Base-by-base conservation (phyloP, 495 filamentous ascomycete genomes). In the Cenococcum geophilum region DNA sequence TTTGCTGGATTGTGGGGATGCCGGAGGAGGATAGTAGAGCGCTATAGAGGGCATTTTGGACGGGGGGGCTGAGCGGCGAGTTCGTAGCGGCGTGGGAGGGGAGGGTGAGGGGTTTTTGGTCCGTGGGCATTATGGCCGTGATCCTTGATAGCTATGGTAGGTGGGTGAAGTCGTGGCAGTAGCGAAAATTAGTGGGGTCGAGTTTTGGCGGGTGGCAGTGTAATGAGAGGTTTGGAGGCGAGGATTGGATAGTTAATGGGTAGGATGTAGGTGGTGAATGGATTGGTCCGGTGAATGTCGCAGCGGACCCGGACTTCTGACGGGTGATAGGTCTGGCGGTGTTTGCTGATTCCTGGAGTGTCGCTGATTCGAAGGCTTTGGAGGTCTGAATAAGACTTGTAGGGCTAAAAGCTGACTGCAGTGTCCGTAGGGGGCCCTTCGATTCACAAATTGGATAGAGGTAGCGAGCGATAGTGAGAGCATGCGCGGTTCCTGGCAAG, bases 1-100 rank as follows among this genome's bases (percentile, higher is more conserved):
- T 62, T 60, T 56, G 11, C 51, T 71, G 58, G 58, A 73, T 73
- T 56, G 34, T 58, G 49, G 54, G 62, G 45, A 71, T 63, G 42
- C 62, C 62, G 58, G 21, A 12, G 45, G 59, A 43, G 59, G 47
- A 53, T 23, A 71, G 51, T 18, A 71, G 66, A 27, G 62, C 63
- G 20, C 55, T 61, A 57, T 60, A 61, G 66, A 71, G 45, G 51
- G 61, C 45, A 66, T 62, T 67, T 55, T 64, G 68, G 23, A 62
- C 5, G 57, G 54, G 22, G 32, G 56, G 51, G 47, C 58, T 37
- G 51, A 70, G 40, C 43, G 57, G 52, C 18, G 40, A 6, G 14
- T 47, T n/a, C 1, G 65, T 23, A 4, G 48, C 9, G n/a, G 61
- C 21, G 37, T 51, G 2, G 49, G 68, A n/a, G 49, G 59, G 21